phyloP scores from a whole-genome alignment of 1,284 basidiomycete genomes.

The Ustilago nuda region DNA sequence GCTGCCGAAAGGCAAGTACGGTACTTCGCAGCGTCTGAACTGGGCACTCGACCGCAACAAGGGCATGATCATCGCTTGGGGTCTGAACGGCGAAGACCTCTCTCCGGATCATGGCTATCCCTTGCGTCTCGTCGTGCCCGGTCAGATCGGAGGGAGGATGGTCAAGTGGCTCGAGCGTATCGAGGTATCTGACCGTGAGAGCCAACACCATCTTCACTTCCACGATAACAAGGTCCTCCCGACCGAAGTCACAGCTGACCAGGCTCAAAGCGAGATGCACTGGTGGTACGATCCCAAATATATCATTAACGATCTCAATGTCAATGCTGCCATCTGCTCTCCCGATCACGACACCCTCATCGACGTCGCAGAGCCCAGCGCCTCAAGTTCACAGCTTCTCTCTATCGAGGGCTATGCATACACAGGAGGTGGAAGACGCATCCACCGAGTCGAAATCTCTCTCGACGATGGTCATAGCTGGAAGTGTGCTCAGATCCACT shows the following conservation, averaged over 20 bases:
- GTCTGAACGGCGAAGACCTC: conserved; percentile 73
- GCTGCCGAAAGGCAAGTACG: conserved; percentile 78
- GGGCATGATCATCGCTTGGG: conserved; percentile 77
- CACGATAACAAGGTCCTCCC: conserved; percentile 78
- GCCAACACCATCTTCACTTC: conserved; percentile 71
- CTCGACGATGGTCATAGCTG: conserved; percentile 75
- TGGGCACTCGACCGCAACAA: conserved; percentile 73
- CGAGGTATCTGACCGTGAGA: conserved; percentile 74
- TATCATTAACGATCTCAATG: conserved; percentile 74
- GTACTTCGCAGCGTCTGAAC: conserved; percentile 74
- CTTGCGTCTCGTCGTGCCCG: conserved; percentile 75
- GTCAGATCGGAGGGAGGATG: conserved; percentile 75
- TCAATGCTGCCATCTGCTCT: conserved; percentile 75
- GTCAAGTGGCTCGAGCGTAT: conserved; percentile 76
- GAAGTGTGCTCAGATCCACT: conserved; percentile 73
- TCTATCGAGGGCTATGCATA: conserved; percentile 76
- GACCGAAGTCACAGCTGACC: conserved; percentile 74
- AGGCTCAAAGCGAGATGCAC: conserved; percentile 74
- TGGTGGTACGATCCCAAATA: conserved; percentile 78
- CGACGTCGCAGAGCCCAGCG: conserved; percentile 39
- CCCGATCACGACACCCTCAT: conserved; percentile 75
- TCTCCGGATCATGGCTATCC: conserved; percentile 79
- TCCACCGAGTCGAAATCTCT: conserved; percentile 76
- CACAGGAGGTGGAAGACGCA: conserved; percentile 76
- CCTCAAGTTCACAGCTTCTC: conserved; percentile 18